Evolutionary conservation across 805 yeast species (phyloP).

Genomic region (Metschnikowia arizonensis): DNA sequence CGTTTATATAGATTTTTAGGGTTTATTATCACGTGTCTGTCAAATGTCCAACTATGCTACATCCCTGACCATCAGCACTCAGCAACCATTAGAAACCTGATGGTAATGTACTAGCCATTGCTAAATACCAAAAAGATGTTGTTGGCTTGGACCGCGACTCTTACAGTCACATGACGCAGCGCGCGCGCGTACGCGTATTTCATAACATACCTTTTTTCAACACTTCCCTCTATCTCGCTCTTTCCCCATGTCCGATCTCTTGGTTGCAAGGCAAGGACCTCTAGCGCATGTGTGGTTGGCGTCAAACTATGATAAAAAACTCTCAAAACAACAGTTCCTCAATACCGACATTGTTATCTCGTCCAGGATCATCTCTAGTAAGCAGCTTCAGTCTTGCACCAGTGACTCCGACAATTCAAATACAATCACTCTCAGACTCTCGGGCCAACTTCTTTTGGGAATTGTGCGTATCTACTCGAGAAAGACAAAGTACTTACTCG

Average conservation of each 20-base stretch:
- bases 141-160: no score
- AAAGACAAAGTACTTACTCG: conserved; percentile 76
- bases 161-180: neutral
- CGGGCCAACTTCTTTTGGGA: conserved; percentile 84
- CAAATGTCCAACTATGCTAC: no score
- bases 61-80: no score
- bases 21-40: no score
- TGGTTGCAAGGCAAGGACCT: conserved; percentile 68
- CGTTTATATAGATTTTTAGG: no score
- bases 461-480: conserved; percentile 82
- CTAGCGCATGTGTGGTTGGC: conserved; percentile 91
- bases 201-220: conserved; percentile 1
- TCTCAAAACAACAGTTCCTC: conserved; percentile 66
- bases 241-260: conserved; percentile 13
- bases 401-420: conserved; percentile 20
- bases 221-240: neutral
- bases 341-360: conserved; percentile 66
- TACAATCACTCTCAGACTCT: conserved; percentile 71
- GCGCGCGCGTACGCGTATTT: conserved; percentile 7
- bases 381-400: conserved; percentile 47
- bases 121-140: no score
- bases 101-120: no score
- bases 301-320: conserved; percentile 76
- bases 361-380: conserved; percentile 42
- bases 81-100: no score